Evolutionary conservation across 176 grass and related monocot species (phyloP).

Genomic region (Musa acuminata): DNA sequence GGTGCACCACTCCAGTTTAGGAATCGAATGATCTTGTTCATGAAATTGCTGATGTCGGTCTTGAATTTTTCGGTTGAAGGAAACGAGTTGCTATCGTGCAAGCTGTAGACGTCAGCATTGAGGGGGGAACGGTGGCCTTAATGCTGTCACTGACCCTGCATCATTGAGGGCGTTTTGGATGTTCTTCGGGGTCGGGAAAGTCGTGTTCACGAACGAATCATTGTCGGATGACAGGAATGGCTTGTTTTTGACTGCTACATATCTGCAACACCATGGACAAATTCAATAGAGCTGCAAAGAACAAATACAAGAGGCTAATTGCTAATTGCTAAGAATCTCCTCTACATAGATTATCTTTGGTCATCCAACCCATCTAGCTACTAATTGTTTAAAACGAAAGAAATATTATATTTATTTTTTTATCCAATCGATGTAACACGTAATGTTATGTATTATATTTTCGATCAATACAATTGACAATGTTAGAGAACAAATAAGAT

Average conservation of each 20-base stretch:
- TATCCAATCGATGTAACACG: no score
- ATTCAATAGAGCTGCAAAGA: neutral
- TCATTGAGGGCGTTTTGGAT: constrained; percentile 61
- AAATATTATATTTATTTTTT: no score
- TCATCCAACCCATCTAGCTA: no score
- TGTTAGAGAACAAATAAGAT: no score
- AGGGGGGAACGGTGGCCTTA: constrained; percentile 63
- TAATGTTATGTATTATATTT: no score
- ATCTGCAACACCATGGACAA: constrained; percentile 21
- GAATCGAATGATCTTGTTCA: constrained; percentile 66
- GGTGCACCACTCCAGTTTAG: constrained; percentile 58
- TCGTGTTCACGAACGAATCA: constrained; percentile 59
- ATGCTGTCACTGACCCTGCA: constrained; percentile 34
- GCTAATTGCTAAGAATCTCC: no score
- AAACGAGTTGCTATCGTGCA: neutral
- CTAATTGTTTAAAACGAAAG: no score
- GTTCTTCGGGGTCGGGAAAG: constrained; percentile 64
- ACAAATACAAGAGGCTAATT: neutral
- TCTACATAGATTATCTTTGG: no score
- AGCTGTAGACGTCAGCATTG: constrained; percentile 67
- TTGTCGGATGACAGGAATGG: constrained; percentile 65
- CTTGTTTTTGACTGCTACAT: constrained; percentile 39
- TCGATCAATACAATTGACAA: no score
- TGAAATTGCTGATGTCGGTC: constrained; percentile 30
- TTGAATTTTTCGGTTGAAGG: constrained; percentile 60